These are phyloP conservation scores for Podaxis sp. DNA, from an alignment of 768 basidiomycete species.

Conservation along the genomic window DNA sequence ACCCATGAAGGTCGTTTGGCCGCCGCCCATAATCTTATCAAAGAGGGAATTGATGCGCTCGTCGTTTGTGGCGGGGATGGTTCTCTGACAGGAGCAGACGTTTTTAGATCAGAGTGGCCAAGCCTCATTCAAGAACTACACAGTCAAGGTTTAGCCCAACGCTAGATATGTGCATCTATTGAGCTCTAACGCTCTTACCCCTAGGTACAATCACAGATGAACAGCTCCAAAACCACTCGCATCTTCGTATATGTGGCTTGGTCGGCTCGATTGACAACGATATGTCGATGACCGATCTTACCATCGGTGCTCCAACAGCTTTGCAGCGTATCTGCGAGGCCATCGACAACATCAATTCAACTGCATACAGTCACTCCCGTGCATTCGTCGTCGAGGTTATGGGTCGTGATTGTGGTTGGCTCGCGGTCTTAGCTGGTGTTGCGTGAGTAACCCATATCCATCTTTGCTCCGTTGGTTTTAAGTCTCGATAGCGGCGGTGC, in stretches of 20 bases:
- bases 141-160: conserved; percentile 47
- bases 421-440: conserved; percentile 90
- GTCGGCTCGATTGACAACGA: conserved; percentile 99
- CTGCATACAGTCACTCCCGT: conserved; percentile 92
- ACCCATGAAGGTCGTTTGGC: conserved; percentile 84
- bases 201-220: conserved; percentile 73
- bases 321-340: conserved; percentile 96
- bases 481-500: conserved; percentile 67
- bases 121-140: conserved; percentile 70
- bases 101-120: conserved; percentile 94
- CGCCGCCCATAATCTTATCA: conserved; percentile 89
- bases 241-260: conserved; percentile 96
- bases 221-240: conserved; percentile 68
- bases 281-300: conserved; percentile 97
- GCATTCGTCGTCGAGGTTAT: conserved; percentile 99
- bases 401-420: conserved; percentile 99
- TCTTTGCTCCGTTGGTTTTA: background rate
- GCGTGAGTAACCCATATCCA: conserved; percentile 48
- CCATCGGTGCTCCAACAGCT: conserved; percentile 95
- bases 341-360: conserved; percentile 97
- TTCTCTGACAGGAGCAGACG: conserved; percentile 92
- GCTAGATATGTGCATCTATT: background rate
- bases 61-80: conserved; percentile 98
- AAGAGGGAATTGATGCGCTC: conserved; percentile 95
- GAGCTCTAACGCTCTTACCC: conserved; percentile 5